A percentile compares a stretch with the other conserved stretches of the same genome.
phyloP scores from a whole-genome alignment of 495 filamentous ascomycete species.

The Daldinia bambusicola region DNA sequence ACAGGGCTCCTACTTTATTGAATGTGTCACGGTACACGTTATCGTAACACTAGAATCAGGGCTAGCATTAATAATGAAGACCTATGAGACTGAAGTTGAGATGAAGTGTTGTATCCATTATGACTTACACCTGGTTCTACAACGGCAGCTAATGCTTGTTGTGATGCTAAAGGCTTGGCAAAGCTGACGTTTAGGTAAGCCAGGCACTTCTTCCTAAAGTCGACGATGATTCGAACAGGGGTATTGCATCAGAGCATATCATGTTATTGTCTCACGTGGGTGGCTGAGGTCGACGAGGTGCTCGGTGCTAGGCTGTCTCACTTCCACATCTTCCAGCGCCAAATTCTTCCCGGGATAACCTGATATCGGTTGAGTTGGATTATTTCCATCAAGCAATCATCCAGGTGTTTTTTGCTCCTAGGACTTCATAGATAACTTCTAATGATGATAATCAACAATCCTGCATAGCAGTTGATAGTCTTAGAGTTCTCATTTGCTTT shows the following conservation, averaged over 20 bases:
- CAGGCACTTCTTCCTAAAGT: not conserved
- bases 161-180: not conserved
- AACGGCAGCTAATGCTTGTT: slow-evolving; percentile 1
- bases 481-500: not conserved
- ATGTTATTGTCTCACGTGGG: not conserved
- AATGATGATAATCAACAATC: no score
- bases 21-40: not conserved
- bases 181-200: not conserved
- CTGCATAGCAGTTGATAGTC: not conserved
- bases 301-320: not conserved
- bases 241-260: not conserved
- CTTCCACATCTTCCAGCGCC: not conserved
- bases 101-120: not conserved
- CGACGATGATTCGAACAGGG: not conserved
- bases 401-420: no score
- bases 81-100: not conserved
- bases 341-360: not conserved
- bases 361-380: not conserved
- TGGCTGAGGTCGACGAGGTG: not conserved
- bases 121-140: not conserved
- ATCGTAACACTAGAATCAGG: not conserved
- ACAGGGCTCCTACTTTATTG: not conserved
- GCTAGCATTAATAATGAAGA: not conserved
- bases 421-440: no score
- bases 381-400: not conserved